phyloP scores from a whole-genome alignment of 202 grass and related monocot species.

The Carex sylvatica region DNA sequence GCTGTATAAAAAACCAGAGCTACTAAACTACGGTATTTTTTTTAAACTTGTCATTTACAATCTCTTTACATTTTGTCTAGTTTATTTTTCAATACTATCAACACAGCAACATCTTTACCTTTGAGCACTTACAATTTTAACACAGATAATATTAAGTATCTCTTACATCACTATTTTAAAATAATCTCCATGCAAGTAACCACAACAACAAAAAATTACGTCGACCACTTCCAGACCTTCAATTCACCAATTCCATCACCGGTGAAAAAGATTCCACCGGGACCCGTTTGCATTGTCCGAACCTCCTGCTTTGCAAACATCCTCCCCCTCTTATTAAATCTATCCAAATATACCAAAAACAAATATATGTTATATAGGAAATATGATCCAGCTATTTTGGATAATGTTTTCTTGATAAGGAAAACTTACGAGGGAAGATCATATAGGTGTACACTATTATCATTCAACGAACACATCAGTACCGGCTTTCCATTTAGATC shows the following conservation, averaged over 20 bases:
- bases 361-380: slow-evolving; percentile 1
- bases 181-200: not conserved
- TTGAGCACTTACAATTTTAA: too few relatives aligned
- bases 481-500: slow-evolving; percentile 82
- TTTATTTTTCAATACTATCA: too few relatives aligned
- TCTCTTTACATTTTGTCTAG: too few relatives aligned
- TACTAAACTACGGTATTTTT: too few relatives aligned
- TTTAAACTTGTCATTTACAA: too few relatives aligned
- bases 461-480: slow-evolving; percentile 75
- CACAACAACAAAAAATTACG: not conserved
- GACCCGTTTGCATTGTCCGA: slow-evolving; percentile 63
- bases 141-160: too few relatives aligned
- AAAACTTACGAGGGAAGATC: slow-evolving; percentile 84
- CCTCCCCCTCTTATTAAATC: slow-evolving; percentile 80
- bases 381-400: slow-evolving; percentile 16
- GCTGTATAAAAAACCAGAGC: too few relatives aligned
- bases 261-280: slow-evolving; percentile 81
- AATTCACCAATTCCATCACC: slow-evolving; percentile 89
- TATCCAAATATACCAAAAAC: slow-evolving; percentile 31
- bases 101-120: too few relatives aligned
- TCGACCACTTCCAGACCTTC: slow-evolving; percentile 80
- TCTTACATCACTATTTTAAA: too few relatives aligned
- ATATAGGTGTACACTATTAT: slow-evolving; percentile 71
- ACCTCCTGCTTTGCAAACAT: slow-evolving; percentile 79
- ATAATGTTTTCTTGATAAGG: slow-evolving; percentile 18